Conservation (phyloP, 2,329 filamentous ascomycete genomes). For the Chaetothyriales sp. region DNA sequence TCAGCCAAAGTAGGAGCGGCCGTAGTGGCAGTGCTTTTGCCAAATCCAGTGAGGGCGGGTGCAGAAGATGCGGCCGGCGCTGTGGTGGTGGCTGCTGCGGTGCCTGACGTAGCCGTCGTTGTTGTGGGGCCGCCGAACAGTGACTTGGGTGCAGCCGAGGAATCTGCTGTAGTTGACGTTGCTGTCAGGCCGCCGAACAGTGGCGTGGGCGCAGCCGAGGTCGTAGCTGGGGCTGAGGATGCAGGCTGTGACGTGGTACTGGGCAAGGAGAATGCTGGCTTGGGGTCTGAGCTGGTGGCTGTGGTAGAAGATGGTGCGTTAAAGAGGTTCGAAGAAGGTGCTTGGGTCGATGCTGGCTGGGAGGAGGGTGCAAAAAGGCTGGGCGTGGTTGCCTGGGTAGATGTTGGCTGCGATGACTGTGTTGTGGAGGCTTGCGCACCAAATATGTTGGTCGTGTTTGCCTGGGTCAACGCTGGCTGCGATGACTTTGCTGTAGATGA, state of each 20-base stretch:
- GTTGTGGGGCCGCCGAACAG: constrained; percentile 6
- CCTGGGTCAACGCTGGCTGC: neutral
- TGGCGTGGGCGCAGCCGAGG: constrained; percentile 11
- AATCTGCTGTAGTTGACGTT: constrained; percentile 10
- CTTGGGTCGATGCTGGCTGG: constrained; percentile 6
- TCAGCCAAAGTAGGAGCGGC: constrained; percentile 1
- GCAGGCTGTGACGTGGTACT: constrained; percentile 7
- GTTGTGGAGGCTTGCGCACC: neutral
- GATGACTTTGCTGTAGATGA: too few species aligned
- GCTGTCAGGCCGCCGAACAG: constrained; percentile 2
- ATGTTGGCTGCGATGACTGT: neutral
- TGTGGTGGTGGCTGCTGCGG: constrained; percentile 20
- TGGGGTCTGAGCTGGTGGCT: constrained; percentile 1
- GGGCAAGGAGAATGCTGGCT: constrained; percentile 6
- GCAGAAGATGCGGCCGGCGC: constrained; percentile 13
- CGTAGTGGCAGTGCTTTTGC: constrained; percentile 2
- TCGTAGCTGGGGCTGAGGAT: constrained; percentile 4
- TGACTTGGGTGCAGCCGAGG: constrained; percentile 15
- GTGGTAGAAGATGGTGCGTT: constrained; percentile 5
- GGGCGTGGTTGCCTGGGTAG: neutral
- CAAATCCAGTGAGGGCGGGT: constrained; percentile 6
- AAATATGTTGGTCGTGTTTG: neutral
- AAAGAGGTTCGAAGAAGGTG: constrained; percentile 6
- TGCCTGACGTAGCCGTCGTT: constrained; percentile 10
- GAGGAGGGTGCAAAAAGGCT: constrained; percentile 1